Conservation (phyloP, 192 early-diverging fungal genomes). For the Mortierella alpina region DNA sequence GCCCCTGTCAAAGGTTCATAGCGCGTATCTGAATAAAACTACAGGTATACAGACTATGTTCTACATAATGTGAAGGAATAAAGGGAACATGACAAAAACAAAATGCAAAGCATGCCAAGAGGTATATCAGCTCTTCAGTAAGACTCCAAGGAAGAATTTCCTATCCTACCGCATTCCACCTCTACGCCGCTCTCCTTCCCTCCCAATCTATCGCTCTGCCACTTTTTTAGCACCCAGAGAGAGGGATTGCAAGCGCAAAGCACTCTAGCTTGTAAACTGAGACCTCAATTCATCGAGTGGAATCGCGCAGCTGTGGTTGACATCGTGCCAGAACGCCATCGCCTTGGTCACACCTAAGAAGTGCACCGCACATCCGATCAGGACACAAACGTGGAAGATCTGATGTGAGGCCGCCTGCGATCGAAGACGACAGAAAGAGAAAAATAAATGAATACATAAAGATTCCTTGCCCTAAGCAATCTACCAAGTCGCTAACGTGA, state of each 20-base stretch:
- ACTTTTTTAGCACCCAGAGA: no score
- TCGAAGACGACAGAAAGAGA: neutral
- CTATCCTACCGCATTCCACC: no score
- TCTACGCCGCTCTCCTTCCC: no score
- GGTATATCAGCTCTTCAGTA: no score
- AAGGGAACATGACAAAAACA: no score
- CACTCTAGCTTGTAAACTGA: conserved; percentile 14
- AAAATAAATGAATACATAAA: neutral
- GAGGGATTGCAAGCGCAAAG: neutral
- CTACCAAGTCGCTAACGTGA: neutral
- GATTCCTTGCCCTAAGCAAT: neutral
- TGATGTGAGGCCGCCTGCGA: conserved; percentile 81
- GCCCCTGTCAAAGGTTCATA: no score
- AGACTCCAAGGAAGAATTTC: no score
- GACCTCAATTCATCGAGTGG: conserved; percentile 26
- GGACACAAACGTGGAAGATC: conserved; percentile 89
- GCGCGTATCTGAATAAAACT: no score
- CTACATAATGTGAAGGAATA: no score
- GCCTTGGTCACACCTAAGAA: conserved; percentile 76
- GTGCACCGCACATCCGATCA: conserved; percentile 78
- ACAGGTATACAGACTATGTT: no score
- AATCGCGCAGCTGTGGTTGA: conserved; percentile 26
- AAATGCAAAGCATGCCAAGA: no score
- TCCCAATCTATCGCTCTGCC: no score
- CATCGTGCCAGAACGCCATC: conserved; percentile 61